Percentiles rank a stretch among this genome's conserved stretches.
phyloP scores from a whole-genome alignment of 805 yeast species.

The Kodamaea lidongshanica region DNA sequence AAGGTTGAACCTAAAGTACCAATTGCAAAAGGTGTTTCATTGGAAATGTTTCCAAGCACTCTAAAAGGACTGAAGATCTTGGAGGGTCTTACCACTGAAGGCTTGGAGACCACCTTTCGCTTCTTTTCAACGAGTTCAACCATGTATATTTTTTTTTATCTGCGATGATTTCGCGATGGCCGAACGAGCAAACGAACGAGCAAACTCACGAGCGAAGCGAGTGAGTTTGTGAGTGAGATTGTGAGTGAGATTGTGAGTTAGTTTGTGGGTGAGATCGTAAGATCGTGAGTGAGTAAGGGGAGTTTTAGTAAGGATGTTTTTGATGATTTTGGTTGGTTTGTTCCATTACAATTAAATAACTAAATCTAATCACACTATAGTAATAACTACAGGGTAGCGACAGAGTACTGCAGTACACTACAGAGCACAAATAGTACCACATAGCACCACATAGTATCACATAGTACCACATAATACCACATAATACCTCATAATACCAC shows the following conservation, averaged over 20 bases:
- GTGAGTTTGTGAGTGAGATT: too few relatives aligned
- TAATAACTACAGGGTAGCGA: too few relatives aligned
- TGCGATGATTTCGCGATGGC: too few relatives aligned
- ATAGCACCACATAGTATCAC: too few relatives aligned
- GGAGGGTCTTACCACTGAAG: conserved; percentile 16
- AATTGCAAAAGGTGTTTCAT: conserved; percentile 76
- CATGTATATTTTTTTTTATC: conserved; percentile 12
- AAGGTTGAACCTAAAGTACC: conserved; percentile 86
- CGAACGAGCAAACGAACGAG: too few relatives aligned
- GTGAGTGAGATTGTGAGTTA: conserved; percentile 4
- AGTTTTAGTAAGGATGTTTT: not conserved
- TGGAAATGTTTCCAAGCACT: conserved; percentile 83
- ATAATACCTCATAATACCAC: not conserved
- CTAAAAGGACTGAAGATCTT: conserved; percentile 78
- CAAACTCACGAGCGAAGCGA: too few relatives aligned
- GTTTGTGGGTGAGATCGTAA: conserved; percentile 3
- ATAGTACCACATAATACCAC: too few relatives aligned
- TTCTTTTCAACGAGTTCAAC: conserved; percentile 28
- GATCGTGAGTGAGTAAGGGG: not conserved
- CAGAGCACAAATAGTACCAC: too few relatives aligned
- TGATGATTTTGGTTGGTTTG: too few relatives aligned
- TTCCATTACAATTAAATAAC: too few relatives aligned
- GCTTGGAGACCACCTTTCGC: conserved; percentile 17
- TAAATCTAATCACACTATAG: too few relatives aligned
- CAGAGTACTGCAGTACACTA: too few relatives aligned